Evolutionary conservation across 2,329 filamentous ascomycete species (phyloP).

Genomic region (Aspergillus transmontanensis): DNA sequence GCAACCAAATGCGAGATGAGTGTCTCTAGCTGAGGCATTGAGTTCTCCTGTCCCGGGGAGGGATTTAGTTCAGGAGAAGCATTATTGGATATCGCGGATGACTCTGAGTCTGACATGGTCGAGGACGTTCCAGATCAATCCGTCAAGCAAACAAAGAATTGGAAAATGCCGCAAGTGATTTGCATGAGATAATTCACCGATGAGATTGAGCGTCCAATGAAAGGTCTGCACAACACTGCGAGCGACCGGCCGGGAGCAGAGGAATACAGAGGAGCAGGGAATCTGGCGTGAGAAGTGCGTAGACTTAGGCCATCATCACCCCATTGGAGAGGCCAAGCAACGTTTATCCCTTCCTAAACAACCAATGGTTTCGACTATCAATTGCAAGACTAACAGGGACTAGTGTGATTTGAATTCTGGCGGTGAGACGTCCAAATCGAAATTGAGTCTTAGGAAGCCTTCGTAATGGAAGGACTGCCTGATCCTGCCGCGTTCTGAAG

Average conservation of each 20-base stretch:
- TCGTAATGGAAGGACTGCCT: neutral
- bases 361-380: neutral
- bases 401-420: conserved; percentile 5
- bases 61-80: conserved; percentile 15
- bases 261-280: neutral
- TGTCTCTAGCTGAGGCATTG: conserved; percentile 62
- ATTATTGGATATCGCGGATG: conserved; percentile 29
- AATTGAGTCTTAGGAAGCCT: neutral
- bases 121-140: neutral
- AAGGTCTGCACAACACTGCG: neutral
- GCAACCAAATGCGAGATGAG: conserved; percentile 83
- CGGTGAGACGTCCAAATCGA: conserved; percentile 8
- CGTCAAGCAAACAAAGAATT: neutral
- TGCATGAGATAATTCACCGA: neutral
- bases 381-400: conserved; percentile 6
- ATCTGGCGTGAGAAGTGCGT: conserved; percentile 11
- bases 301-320: conserved; percentile 14
- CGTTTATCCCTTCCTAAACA: conserved; percentile 3
- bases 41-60: conserved; percentile 18
- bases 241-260: neutral
- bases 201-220: conserved; percentile 1
- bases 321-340: conserved; percentile 7
- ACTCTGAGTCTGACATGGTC: conserved; percentile 36
- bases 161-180: conserved; percentile 1
- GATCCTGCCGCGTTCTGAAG: neutral